Conservation (phyloP, 768 basidiomycete genomes). For the Tremella yokohamensis region DNA sequence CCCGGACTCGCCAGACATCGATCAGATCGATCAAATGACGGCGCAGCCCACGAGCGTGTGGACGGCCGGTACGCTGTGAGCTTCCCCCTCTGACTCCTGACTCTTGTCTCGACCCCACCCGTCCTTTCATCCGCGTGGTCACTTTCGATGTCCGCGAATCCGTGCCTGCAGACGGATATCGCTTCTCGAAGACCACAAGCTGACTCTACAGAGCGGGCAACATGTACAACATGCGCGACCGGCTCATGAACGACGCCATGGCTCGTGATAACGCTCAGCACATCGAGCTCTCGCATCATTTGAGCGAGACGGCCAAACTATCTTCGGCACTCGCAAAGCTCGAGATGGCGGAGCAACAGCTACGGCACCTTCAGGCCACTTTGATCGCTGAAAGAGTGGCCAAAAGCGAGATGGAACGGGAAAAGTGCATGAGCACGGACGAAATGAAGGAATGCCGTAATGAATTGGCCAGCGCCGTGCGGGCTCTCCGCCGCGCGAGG, state of each 20-base stretch:
- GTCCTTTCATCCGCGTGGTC: background rate
- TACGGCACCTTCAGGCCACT: constrained; percentile 47
- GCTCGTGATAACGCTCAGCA: constrained; percentile 17
- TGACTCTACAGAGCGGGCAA: constrained; percentile 24
- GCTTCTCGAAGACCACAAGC: background rate
- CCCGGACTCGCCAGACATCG: constrained; percentile 8
- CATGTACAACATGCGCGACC: constrained; percentile 42
- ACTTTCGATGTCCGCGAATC: background rate
- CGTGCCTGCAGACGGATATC: background rate
- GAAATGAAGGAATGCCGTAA: constrained; percentile 41
- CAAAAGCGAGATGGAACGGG: constrained; percentile 36
- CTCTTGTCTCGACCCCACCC: background rate
- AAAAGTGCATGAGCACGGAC: constrained; percentile 24
- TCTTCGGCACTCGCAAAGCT: constrained; percentile 36
- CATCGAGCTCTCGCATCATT: constrained; percentile 9
- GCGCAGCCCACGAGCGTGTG: constrained; percentile 27
- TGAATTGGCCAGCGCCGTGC: constrained; percentile 45
- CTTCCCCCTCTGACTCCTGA: background rate
- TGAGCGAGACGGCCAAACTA: constrained; percentile 24
- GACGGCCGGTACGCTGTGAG: constrained; percentile 29
- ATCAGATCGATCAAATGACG: constrained; percentile 34
- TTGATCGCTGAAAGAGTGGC: constrained; percentile 49
- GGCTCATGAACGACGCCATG: constrained; percentile 21
- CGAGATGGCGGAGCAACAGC: constrained; percentile 36
- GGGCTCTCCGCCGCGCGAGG: constrained; percentile 44